Evolutionary conservation across 83 land plant species (phyloP), one percentile per base, ranked within the genome.

Genomic region (Thuja plicata): DNA sequence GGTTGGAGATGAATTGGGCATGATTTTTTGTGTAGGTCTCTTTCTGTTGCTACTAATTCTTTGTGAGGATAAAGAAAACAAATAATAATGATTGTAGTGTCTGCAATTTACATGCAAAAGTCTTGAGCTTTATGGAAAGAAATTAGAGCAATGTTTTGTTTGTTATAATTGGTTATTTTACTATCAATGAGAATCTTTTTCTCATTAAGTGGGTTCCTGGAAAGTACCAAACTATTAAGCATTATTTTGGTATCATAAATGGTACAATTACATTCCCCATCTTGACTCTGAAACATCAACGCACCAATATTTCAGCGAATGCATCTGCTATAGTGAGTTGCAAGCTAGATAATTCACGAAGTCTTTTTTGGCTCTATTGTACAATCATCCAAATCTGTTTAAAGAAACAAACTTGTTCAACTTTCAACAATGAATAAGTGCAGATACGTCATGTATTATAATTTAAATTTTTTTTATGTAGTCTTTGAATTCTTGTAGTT

Each of bases 401-500:
- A 43, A 41, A 9, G 43, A 45, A 52, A 7, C 0, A 45, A 81
- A 38, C 2, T 8, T 27, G 27, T 81, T 41, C 87, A 32, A 41
- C 21, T 86, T 54, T 16, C 10, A 54, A 86, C 8, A 13, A 50
- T 17, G 70, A 54, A 52, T 52, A 86, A 34, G 70, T 35, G n/a
- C 50, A 43, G 17, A 8, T 43, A 77, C 74, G 38, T 78, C 38
- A 40, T 79, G 24, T 19, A 43, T 38, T 77, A 19, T 19, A 34
- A 86, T 1, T 52, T n/a, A n/a, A n/a, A n/a, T n/a, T n/a, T n/a
- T n/a, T n/a, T n/a, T n/a, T n/a, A n/a, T n/a, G 4, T 62, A 86
- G 10, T n/a, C 30, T 89, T 46, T 86, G 90, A 27, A 35, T 57
- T 48, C 34, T n/a, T 89, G 88, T 90, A 97, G 99, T 98, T 41